These are phyloP conservation scores for Paraglomus brasilianum DNA, from an alignment of 192 early-diverging fungal species.

Conservation along the genomic window DNA sequence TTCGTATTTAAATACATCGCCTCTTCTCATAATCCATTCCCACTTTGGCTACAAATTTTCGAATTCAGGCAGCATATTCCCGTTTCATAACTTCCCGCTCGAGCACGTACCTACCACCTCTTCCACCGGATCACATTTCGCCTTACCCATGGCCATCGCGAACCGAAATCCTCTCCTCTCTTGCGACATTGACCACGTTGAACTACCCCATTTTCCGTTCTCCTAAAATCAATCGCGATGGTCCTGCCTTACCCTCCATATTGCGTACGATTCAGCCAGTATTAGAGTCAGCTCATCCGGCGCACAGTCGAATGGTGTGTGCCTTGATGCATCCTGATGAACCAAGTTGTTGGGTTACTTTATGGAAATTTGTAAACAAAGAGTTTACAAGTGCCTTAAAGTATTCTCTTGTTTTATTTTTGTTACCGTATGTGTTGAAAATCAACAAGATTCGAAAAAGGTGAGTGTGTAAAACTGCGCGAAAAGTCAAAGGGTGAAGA, in stretches of 20 bases:
- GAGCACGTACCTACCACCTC: conserved; percentile 13
- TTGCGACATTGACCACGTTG: conserved; percentile 8
- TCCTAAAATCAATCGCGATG: conserved; percentile 17
- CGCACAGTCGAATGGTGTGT: conserved; percentile 20
- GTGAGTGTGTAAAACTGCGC: not conserved
- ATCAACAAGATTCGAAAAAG: not conserved
- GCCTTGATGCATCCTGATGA: conserved; percentile 25
- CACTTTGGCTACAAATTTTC: not conserved
- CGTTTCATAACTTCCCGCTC: conserved; percentile 13
- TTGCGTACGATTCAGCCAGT: conserved; percentile 24
- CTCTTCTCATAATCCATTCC: not conserved
- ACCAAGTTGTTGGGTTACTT: conserved; percentile 22
- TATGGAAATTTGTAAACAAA: conserved; percentile 27
- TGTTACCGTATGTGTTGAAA: not conserved
- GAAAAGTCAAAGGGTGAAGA: too few relatives aligned
- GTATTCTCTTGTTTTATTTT: not conserved
- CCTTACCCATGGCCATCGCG: conserved; percentile 13
- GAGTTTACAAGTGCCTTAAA: conserved; percentile 17
- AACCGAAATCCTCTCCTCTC: conserved; percentile 14
- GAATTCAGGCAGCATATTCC: not conserved
- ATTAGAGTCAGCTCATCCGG: conserved; percentile 20
- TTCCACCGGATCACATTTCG: conserved; percentile 3
- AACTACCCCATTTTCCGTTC: conserved; percentile 26
- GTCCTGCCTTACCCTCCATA: conserved; percentile 7
- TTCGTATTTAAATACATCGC: too few relatives aligned